Evolutionary conservation across 2,329 filamentous ascomycete genomes (phyloP), one percentile per base, ranked within the genome.

Genomic region (Zasmidium cellare): DNA sequence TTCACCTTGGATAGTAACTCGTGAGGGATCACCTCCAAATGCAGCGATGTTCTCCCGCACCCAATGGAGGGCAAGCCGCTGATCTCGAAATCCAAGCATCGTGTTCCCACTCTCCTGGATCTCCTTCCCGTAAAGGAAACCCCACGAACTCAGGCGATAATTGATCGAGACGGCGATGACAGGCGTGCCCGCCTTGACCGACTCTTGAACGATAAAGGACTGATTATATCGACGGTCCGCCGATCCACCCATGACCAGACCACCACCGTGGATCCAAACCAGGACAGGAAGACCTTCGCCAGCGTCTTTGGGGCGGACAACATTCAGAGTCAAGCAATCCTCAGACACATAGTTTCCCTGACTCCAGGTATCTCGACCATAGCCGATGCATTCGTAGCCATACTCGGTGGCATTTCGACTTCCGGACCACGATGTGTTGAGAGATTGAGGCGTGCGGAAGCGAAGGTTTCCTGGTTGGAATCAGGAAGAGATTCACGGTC

Each of bases 131-230:
- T 84, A 82, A 22, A 90, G 72, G 72, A 92, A 91, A 0, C 89
- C 89, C 66, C 90, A 79, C 6, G 84, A 80, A 2, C 86, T 84
- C 53, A 90, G 79, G 9, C 87, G 81, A 71, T 89, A 85, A 73
- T 83, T 84, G 71, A 87, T 81, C 69, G 79, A 82, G 54, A 88
- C 78, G 19, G 78, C 82, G 31, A 89, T 74, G 47, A 88, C 71
- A 22, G 71, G 72, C 52, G 69, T 65, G 1, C 64, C 66, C 2
- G 59, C 56, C 46, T 69, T 58, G 2, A 53, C 59, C 12, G 63
- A 58, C 31, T 69, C 60, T 49, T 70, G 58, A 6, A 70, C 67
- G 51, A 70, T 69, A 56, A 67, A 69, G 9, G 66, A 64, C 46
- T 65, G 64, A 38, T 71, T 70, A 54, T 69, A 70, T 24, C 62